Conservation (phyloP, 345 rosid species). For the Dipteronia sinensis region DNA sequence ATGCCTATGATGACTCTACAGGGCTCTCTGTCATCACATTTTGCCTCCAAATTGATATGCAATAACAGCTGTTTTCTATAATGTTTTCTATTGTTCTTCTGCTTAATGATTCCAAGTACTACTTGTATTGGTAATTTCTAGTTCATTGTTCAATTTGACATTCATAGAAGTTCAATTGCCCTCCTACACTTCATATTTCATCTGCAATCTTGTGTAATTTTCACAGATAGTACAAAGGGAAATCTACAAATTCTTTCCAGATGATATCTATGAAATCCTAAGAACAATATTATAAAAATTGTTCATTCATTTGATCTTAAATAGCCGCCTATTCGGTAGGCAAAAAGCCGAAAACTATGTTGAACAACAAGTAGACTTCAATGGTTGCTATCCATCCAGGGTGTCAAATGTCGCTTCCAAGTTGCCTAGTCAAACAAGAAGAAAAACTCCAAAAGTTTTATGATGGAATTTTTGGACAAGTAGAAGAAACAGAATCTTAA, state of each 20-base stretch:
- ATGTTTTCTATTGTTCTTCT: background rate
- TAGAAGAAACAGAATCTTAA: background rate
- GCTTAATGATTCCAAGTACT: background rate
- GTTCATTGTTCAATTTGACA: constrained; percentile 3
- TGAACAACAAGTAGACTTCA: background rate
- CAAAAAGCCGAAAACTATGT: too few relatives aligned
- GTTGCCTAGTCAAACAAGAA: constrained; percentile 1
- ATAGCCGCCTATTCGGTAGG: background rate
- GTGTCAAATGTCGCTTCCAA: too few relatives aligned
- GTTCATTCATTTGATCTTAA: background rate
- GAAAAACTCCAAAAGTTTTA: background rate
- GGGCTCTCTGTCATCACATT: constrained; percentile 53
- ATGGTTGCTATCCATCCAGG: background rate
- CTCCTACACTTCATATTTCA: background rate
- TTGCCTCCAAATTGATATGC: constrained; percentile 43
- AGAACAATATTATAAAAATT: background rate
- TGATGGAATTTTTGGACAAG: background rate
- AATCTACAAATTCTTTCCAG: background rate
- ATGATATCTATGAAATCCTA: background rate
- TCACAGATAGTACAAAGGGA: background rate
- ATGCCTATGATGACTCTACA: constrained; percentile 50
- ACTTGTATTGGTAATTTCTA: background rate
- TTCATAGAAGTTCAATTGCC: background rate
- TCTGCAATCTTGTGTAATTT: background rate
- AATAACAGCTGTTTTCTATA: background rate